Percentiles rank a stretch among this genome's conserved stretches.
These are phyloP conservation scores for Penicillium sp. DNA, from an alignment of 2,329 filamentous ascomycete genomes.

Conservation along the genomic window DNA sequence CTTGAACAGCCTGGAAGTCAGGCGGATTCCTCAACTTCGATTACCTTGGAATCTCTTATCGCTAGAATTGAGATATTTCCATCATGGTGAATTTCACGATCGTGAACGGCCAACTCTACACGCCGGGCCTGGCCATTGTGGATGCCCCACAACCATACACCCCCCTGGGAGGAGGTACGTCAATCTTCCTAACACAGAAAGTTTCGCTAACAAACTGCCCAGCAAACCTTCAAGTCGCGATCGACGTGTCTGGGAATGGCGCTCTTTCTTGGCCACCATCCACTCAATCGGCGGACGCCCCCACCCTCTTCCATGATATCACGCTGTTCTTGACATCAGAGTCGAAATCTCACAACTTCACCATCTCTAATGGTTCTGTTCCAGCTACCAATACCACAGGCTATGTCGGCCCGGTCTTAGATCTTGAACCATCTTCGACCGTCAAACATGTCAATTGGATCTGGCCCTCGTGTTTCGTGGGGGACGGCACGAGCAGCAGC, in stretches of 20 bases:
- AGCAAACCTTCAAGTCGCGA: slow-evolving; percentile 22
- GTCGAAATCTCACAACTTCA: slow-evolving; percentile 56
- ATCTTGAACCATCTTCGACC: slow-evolving; percentile 64
- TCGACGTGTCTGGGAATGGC: slow-evolving; percentile 25
- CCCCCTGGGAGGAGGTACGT: slow-evolving; percentile 62
- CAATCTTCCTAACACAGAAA: not conserved
- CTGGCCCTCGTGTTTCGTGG: slow-evolving; percentile 69
- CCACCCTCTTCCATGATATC: slow-evolving; percentile 18
- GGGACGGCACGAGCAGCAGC: slow-evolving; percentile 52
- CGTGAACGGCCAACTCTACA: slow-evolving; percentile 67
- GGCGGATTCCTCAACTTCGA: too few relatives aligned
- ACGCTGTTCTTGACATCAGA: slow-evolving; percentile 21
- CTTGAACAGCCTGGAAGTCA: too few relatives aligned
- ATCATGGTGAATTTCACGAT: slow-evolving; percentile 20
- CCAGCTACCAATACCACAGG: slow-evolving; percentile 44
- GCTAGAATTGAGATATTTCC: not conserved
- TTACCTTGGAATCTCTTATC: too few relatives aligned
- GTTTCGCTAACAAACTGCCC: not conserved
- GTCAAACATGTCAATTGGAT: slow-evolving; percentile 74
- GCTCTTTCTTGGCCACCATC: slow-evolving; percentile 17
- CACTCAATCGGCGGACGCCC: slow-evolving; percentile 8
- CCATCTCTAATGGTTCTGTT: slow-evolving; percentile 64
- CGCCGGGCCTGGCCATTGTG: slow-evolving; percentile 67
- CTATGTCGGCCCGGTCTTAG: slow-evolving; percentile 63
- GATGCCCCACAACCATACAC: slow-evolving; percentile 67